phyloP scores from a whole-genome alignment of 495 filamentous ascomycete species.

The Aspergillus olivimuriae region DNA sequence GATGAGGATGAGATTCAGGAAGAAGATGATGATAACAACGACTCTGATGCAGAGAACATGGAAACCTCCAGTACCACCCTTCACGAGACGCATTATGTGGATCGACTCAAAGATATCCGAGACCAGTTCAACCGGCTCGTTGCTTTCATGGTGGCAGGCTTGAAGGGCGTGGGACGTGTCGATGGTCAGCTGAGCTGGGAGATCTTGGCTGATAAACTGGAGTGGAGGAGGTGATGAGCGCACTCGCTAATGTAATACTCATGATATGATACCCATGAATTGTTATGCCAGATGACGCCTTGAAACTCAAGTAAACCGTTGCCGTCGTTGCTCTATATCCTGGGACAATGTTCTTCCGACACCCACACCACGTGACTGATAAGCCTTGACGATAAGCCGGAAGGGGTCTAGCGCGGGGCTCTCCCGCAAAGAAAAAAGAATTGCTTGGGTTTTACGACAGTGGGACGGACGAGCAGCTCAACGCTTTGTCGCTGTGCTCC shows the following conservation, averaged over 20 bases:
- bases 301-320: no score
- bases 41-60: slow-evolving; percentile 22
- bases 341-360: no score
- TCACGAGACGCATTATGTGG: slow-evolving; percentile 20
- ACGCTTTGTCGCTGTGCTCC: slow-evolving; percentile 10
- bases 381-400: slow-evolving; percentile 23
- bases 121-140: slow-evolving; percentile 37
- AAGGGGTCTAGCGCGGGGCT: slow-evolving; percentile 28
- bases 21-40: slow-evolving; percentile 14
- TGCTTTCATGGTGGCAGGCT: slow-evolving; percentile 37
- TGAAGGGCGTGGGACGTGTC: slow-evolving; percentile 41
- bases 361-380: slow-evolving; percentile 34
- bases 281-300: no score
- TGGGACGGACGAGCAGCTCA: slow-evolving; percentile 12
- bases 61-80: slow-evolving; percentile 10
- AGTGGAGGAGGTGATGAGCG: slow-evolving; percentile 20
- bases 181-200: slow-evolving; percentile 44
- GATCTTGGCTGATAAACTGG: slow-evolving; percentile 42
- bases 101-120: slow-evolving; percentile 29
- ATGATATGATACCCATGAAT: no score
- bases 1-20: slow-evolving; percentile 13
- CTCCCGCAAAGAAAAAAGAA: slow-evolving; percentile 12
- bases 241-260: no score
- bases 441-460: slow-evolving; percentile 11
- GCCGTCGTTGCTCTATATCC: no score